Evolutionary conservation across 768 basidiomycete species (phyloP).

Genomic region (Phylloporus sp.): DNA sequence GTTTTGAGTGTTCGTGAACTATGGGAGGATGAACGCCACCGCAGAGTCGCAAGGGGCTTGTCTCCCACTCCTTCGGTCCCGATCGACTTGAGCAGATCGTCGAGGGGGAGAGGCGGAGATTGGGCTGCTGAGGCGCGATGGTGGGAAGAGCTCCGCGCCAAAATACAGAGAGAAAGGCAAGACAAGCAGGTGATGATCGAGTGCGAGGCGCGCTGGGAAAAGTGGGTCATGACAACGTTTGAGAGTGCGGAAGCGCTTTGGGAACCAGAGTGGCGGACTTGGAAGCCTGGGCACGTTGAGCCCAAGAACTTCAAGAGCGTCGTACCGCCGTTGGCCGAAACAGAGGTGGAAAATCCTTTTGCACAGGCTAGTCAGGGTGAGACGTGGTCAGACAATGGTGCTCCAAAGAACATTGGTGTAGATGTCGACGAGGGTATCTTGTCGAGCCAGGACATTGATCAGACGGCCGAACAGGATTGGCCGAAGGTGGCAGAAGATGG

Average conservation of each 20-base stretch:
- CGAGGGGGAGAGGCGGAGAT: slow-evolving; percentile 49
- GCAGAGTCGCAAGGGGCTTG: slow-evolving; percentile 63
- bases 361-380: slow-evolving; percentile 15
- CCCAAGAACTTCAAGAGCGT: slow-evolving; percentile 12
- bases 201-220: slow-evolving; percentile 49
- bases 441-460: slow-evolving; percentile 33
- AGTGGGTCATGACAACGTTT: slow-evolving; percentile 80
- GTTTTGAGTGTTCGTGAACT: slow-evolving; percentile 87
- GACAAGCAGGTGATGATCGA: slow-evolving; percentile 22
- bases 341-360: slow-evolving; percentile 22
- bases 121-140: slow-evolving; percentile 74
- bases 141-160: slow-evolving; percentile 64
- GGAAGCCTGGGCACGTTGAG: slow-evolving; percentile 40
- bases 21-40: slow-evolving; percentile 92
- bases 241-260: slow-evolving; percentile 87
- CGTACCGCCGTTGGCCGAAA: slow-evolving; percentile 14
- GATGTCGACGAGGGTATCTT: slow-evolving; percentile 30
- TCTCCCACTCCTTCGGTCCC: slow-evolving; percentile 71
- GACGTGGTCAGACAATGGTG: slow-evolving; percentile 6
- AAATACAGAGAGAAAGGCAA: slow-evolving; percentile 48
- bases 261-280: slow-evolving; percentile 56
- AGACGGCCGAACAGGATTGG: slow-evolving; percentile 25
- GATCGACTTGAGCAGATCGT: slow-evolving; percentile 59
- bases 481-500: slow-evolving; percentile 2
- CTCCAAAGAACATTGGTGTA: slow-evolving; percentile 16